Evolutionary conservation across 1,284 basidiomycete species (phyloP), one percentile per base, ranked within the genome.

Genomic region (Heimioporus punctisporus): DNA sequence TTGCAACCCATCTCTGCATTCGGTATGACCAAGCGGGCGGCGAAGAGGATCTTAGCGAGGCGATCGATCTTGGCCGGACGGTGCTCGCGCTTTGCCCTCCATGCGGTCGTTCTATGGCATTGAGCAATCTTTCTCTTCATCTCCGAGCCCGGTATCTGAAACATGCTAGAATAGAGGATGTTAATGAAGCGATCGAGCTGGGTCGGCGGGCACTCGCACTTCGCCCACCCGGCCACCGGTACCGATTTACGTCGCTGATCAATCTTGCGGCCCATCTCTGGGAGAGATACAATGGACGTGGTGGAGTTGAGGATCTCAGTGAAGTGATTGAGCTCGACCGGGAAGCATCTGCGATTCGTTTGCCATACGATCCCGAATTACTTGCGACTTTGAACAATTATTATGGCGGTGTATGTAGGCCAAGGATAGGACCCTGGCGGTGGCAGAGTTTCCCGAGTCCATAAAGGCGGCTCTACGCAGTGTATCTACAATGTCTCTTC

Each of bases 271-370:
- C 14, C 15, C 14, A 43, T 43, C 23, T 43, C 10, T 25, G 6
- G 21, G 23, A 23, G 24, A 23, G 41, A 15, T 25, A 26, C 19
- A 10, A 43, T 5, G 24, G 17, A 24, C 23, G 14, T 43, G 24
- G 41, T 23, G 12, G 19, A 6, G 24, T 43, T 14, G 46, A 39
- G 39, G 83, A 50, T 14, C 34, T 41, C 23, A n/a, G 24, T 23
- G 23, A n/a, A 23, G 40, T 23, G 23, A 41, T 41, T 12, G 23
- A 23, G 10, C 40, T 41, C n/a, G 15, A 34, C 11, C 15, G 19
- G 34, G 34, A 34, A 19, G 34, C 34, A 19, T 19, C 19, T 34
- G 34, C 34, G 15, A 12, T 34, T 8, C 34, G 34, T 14, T 19
- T 19, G 12, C 34, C 34, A 19, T 12, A 19, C 19, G 15, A 34